Evolutionary conservation across 2,329 filamentous ascomycete genomes (phyloP).

Genomic region (Phoma sp.): DNA sequence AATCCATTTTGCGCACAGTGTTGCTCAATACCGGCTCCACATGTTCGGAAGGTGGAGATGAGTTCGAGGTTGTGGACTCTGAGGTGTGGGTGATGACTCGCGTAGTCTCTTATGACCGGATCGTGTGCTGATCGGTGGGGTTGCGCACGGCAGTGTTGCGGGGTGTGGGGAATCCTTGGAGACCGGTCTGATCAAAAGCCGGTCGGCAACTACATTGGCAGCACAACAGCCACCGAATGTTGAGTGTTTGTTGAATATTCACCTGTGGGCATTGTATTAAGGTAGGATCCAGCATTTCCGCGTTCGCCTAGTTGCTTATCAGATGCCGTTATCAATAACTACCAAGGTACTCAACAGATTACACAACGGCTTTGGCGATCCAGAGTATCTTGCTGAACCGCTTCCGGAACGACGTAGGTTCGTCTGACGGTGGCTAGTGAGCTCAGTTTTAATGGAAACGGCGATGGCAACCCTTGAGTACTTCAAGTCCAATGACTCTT

Average conservation of each 20-base stretch:
- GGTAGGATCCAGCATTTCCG: no score
- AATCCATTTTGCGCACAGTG: background rate
- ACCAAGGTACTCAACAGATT: no score
- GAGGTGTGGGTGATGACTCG: background rate
- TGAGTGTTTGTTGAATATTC: background rate
- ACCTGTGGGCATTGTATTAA: conserved; percentile 1
- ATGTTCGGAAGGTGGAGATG: conserved; percentile 11
- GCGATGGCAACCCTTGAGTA: no score
- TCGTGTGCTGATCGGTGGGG: background rate
- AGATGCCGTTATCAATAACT: no score
- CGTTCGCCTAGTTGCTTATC: no score
- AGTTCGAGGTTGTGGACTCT: background rate
- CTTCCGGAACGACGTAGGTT: no score
- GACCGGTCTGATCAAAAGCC: background rate
- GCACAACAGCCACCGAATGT: background rate
- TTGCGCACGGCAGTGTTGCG: background rate
- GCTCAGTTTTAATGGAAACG: no score
- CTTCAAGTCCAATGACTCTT: no score
- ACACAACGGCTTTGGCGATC: no score
- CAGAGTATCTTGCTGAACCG: no score
- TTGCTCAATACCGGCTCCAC: conserved; percentile 1
- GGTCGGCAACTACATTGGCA: background rate
- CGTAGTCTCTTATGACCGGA: background rate
- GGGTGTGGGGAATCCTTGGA: conserved; percentile 3
- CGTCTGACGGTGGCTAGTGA: no score